These are phyloP conservation scores for Colletotrichum spinosum DNA, from an alignment of 2,329 filamentous ascomycete genomes.

Conservation along the genomic window DNA sequence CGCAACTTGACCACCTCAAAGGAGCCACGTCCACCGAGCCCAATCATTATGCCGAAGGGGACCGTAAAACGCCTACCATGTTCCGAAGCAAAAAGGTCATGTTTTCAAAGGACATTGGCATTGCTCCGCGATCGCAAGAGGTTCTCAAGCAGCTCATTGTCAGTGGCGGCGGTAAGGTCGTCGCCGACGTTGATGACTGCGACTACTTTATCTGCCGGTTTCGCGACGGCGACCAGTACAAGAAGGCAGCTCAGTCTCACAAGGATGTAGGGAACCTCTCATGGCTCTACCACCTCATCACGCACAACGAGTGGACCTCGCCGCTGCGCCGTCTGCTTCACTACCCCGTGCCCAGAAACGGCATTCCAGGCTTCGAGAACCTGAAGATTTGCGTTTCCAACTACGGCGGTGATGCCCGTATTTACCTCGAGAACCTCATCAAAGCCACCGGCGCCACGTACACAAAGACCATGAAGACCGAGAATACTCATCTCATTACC, in stretches of 20 bases:
- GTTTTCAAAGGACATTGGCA: slow-evolving; percentile 79
- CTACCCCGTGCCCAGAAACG: slow-evolving; percentile 83
- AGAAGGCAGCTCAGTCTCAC: slow-evolving; percentile 77
- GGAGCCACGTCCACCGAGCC: slow-evolving; percentile 71
- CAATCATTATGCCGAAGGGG: slow-evolving; percentile 55
- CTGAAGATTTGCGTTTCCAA: slow-evolving; percentile 92
- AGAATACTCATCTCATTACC: slow-evolving; percentile 96
- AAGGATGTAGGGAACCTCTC: slow-evolving; percentile 92
- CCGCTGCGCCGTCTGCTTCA: slow-evolving; percentile 86
- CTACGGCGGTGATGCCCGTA: slow-evolving; percentile 92
- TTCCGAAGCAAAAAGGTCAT: slow-evolving; percentile 84
- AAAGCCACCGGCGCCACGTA: slow-evolving; percentile 86
- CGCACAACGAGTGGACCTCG: slow-evolving; percentile 88
- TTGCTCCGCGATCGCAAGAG: slow-evolving; percentile 73
- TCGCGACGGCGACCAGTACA: slow-evolving; percentile 83
- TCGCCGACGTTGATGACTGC: slow-evolving; percentile 73
- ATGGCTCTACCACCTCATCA: slow-evolving; percentile 94
- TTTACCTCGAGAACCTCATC: slow-evolving; percentile 93
- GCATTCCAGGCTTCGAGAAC: slow-evolving; percentile 82
- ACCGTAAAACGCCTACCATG: slow-evolving; percentile 71
- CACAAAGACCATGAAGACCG: slow-evolving; percentile 93
- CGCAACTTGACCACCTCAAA: slow-evolving; percentile 69
- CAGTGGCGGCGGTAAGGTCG: slow-evolving; percentile 77
- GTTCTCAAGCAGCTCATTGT: slow-evolving; percentile 79
- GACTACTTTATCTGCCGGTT: slow-evolving; percentile 91